These are phyloP conservation scores for Vitis rupestris DNA, from an alignment of 164 flowering plant genomes.

Conservation along the genomic window DNA sequence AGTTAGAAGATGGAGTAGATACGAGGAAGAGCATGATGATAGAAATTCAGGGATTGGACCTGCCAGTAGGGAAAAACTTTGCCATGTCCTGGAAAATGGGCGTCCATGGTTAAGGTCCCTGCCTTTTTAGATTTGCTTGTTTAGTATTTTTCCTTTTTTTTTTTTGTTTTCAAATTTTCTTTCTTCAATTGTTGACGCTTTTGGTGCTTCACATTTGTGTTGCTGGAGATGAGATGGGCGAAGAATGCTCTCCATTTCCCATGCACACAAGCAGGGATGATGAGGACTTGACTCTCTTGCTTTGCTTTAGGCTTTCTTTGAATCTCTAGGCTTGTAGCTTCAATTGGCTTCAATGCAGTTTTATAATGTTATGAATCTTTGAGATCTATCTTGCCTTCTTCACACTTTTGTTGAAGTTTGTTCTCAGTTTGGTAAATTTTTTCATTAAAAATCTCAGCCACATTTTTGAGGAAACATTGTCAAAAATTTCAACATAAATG, in stretches of 20 bases:
- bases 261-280: neutral
- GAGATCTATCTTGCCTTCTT: no score
- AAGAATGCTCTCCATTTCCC: conserved; percentile 17
- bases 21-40: conserved; percentile 49
- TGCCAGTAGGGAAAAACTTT: conserved; percentile 64
- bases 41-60: conserved; percentile 39
- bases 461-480: no score
- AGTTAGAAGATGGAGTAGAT: conserved; percentile 33
- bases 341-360: no score
- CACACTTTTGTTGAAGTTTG: no score
- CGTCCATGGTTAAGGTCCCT: conserved; percentile 23
- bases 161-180: neutral
- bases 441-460: no score
- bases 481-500: no score
- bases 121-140: neutral
- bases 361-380: no score
- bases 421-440: no score
- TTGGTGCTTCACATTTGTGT: neutral
- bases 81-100: conserved; percentile 68
- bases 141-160: neutral
- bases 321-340: no score
- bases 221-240: conserved; percentile 30
- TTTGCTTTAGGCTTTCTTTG: neutral
- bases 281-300: neutral
- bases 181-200: neutral